Evolutionary conservation across 805 yeast species (phyloP).

Genomic region (Saccharomycopsis amapae): DNA sequence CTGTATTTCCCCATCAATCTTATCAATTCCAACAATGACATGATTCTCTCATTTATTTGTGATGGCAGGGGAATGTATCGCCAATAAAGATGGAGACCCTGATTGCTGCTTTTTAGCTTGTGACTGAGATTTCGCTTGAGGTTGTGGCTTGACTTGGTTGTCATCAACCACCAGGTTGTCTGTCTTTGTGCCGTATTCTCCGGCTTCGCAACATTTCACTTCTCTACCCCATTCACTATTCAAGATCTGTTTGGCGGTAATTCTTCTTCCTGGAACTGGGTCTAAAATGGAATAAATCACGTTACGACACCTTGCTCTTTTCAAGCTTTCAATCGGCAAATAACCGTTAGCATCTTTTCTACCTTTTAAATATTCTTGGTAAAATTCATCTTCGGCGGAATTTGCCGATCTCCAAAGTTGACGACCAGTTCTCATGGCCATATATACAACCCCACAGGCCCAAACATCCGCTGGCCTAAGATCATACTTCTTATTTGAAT

Average conservation of each 20-base stretch:
- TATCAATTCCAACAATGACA: too few species aligned
- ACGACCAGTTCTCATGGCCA: slow-evolving; percentile 93
- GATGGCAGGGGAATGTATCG: too few species aligned
- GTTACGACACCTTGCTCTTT: slow-evolving; percentile 83
- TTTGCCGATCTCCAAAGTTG: slow-evolving; percentile 84
- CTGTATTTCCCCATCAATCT: too few species aligned
- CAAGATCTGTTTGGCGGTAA: slow-evolving; percentile 80
- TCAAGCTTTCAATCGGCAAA: slow-evolving; percentile 81
- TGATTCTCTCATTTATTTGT: too few species aligned
- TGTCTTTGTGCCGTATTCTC: slow-evolving; percentile 31
- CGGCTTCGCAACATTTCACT: slow-evolving; percentile 71
- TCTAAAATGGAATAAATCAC: slow-evolving; percentile 90
- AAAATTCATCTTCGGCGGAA: slow-evolving; percentile 73
- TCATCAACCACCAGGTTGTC: too few species aligned
- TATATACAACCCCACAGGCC: slow-evolving; percentile 89
- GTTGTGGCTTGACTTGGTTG: too few species aligned
- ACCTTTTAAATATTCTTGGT: slow-evolving; percentile 62
- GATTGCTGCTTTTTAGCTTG: too few species aligned
- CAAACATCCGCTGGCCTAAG: slow-evolving; percentile 80
- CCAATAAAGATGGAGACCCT: too few species aligned
- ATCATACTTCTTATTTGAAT: slow-evolving; percentile 57
- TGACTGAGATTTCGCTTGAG: too few species aligned
- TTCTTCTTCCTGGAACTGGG: slow-evolving; percentile 82
- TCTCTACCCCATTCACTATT: slow-evolving; percentile 96
- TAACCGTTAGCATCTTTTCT: slow-evolving; percentile 81